Evolutionary conservation across 345 rosid species (phyloP), one percentile per base, ranked within the genome.

Genomic region (Rhodamnia rubescens): DNA sequence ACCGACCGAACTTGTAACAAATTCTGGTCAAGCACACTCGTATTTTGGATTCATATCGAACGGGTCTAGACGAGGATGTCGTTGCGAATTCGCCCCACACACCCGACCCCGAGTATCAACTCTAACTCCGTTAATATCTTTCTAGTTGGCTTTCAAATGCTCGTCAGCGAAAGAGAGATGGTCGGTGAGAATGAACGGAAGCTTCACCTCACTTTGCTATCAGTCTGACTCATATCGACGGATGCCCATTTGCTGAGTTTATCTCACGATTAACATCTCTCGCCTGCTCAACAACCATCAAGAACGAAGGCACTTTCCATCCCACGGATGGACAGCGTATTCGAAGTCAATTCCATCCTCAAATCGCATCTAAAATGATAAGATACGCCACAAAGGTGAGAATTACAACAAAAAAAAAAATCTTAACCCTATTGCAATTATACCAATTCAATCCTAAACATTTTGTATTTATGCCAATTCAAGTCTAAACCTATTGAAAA

Each of bases 361-460:
- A 32, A 0, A 29, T 4, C 44, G 24, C 1, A 32, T 32, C 21
- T 8, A 16, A 32, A 18, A 64, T 16, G 44, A 18, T 7, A 54
- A 3, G 11, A 15, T 61, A 29, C 42, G 14, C 42, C 0, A 36
- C 24, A 11, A 11, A 49, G 51, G 13, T 1, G 11, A 49, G 51
- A 49, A 49, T 49, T 49, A 49, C 11, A 1, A 8, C 2, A 49
- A 49, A 49, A 49, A 49, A 10, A 49, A 49, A 10, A 49, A 4
- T 11, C 51, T 0, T 49, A 49, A 49, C 10, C 13, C 1, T 49
- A 49, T 47, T 47, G 1, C 11, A 47, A 9, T 1, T 47, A 47
- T 47, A 7, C 11, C 0, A 47, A 47, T 47, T 44, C 47, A 44
- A 1, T 8, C 2, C 0, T 7, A 1, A 47, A 47, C 1, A 2